These are phyloP conservation scores for Epichloe gansuensis DNA, from an alignment of 2,329 filamentous ascomycete genomes.

Conservation along the genomic window DNA sequence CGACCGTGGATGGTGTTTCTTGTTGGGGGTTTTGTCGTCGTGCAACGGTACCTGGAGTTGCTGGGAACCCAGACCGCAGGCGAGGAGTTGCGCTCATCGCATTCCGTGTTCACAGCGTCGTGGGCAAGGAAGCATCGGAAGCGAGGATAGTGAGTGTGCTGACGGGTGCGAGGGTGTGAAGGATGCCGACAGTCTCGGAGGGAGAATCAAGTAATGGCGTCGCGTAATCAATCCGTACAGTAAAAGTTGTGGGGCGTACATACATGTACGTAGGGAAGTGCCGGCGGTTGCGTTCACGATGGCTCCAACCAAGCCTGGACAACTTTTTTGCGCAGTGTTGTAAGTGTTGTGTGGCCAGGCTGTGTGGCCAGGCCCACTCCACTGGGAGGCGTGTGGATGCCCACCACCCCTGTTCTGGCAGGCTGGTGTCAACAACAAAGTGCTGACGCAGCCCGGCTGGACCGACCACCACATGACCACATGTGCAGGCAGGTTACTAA, in stretches of 20 bases:
- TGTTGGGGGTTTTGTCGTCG: slow-evolving; percentile 20
- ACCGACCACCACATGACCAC: too few species aligned
- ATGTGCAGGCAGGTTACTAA: too few species aligned
- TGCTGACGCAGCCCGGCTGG: too few species aligned
- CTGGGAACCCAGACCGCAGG: slow-evolving; percentile 70
- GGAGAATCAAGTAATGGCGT: background rate
- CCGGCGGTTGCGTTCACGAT: background rate
- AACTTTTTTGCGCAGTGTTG: background rate
- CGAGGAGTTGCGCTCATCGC: slow-evolving; percentile 77
- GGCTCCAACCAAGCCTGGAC: background rate
- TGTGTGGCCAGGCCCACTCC: too few species aligned
- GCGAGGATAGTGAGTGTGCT: background rate
- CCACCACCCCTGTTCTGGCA: too few species aligned
- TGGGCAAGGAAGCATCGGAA: slow-evolving; percentile 6
- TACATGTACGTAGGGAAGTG: background rate
- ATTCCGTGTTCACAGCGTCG: slow-evolving; percentile 32
- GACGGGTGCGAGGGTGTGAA: background rate
- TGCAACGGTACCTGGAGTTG: slow-evolving; percentile 49
- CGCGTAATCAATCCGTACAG: background rate
- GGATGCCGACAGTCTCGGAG: background rate
- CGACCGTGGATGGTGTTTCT: slow-evolving; percentile 21
- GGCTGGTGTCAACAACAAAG: too few species aligned
- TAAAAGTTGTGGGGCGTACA: too few species aligned
- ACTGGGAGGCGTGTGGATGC: too few species aligned
- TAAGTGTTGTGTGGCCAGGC: too few species aligned